Evolutionary conservation across 2,329 filamentous ascomycete species (phyloP).

Genomic region (Alternaria panax): DNA sequence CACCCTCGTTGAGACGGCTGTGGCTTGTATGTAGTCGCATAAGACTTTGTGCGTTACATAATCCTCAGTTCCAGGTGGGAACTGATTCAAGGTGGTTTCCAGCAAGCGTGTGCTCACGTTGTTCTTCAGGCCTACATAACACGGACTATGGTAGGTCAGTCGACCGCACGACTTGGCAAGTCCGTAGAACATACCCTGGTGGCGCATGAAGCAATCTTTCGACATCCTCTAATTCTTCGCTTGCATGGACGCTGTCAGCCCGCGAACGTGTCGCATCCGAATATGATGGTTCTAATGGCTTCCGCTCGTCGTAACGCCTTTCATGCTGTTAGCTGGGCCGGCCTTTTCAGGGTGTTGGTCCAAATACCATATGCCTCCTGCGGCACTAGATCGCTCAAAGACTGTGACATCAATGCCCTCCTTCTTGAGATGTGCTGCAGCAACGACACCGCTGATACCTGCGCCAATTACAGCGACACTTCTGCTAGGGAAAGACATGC

Average conservation of each 20-base stretch:
- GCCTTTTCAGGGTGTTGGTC: neutral
- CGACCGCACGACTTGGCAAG: neutral
- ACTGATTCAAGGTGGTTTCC: constrained; percentile 59
- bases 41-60: constrained; percentile 66
- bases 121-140: constrained; percentile 61
- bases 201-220: constrained; percentile 54
- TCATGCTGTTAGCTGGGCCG: neutral
- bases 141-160: constrained; percentile 51
- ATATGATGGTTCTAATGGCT: constrained; percentile 58
- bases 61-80: constrained; percentile 67
- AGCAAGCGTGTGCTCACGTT: constrained; percentile 63
- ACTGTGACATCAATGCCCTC: constrained; percentile 58
- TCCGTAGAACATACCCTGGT: constrained; percentile 53
- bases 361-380: constrained; percentile 64
- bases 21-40: constrained; percentile 67
- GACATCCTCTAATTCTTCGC: constrained; percentile 15
- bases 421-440: constrained; percentile 46
- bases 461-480: constrained; percentile 47
- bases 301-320: constrained; percentile 60
- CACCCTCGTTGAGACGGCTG: constrained; percentile 61
- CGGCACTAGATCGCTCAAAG: constrained; percentile 60
- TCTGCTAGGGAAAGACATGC: constrained; percentile 26
- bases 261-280: constrained; percentile 41
- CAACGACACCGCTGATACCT: constrained; percentile 47
- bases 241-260: constrained; percentile 25